Percentiles rank a stretch among this genome's conserved stretches.
phyloP scores from a whole-genome alignment of 805 yeast genomes.

The Lachancea dasiensis region DNA sequence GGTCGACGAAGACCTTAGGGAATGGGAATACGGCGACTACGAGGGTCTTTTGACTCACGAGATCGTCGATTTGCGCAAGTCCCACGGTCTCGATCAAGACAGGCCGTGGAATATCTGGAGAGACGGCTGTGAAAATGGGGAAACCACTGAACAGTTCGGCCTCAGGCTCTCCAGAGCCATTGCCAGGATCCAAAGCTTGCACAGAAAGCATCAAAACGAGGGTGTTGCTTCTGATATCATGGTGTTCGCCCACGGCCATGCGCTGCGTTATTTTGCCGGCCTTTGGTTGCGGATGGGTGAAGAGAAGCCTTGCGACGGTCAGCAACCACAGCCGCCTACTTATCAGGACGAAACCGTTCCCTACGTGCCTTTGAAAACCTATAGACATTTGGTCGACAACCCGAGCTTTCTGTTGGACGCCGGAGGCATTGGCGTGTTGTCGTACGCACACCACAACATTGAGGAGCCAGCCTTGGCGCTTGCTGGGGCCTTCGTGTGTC shows the following conservation, averaged over 20 bases:
- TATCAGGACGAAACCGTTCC: constrained; percentile 32
- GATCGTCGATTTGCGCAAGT: constrained; percentile 53
- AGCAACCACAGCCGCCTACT: constrained; percentile 19
- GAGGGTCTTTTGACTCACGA: constrained; percentile 75
- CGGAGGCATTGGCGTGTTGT: constrained; percentile 89
- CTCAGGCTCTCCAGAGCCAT: constrained; percentile 68
- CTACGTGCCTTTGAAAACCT: constrained; percentile 30
- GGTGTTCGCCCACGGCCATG: constrained; percentile 91
- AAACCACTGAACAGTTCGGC: constrained; percentile 58
- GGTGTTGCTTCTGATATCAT: constrained; percentile 62
- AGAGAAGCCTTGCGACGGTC: constrained; percentile 24
- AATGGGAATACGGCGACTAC: constrained; percentile 96
- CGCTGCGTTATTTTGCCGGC: constrained; percentile 81
- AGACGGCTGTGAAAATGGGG: constrained; percentile 93
- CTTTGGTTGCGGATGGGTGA: constrained; percentile 60
- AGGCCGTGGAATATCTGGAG: constrained; percentile 76
- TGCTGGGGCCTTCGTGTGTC: constrained; percentile 78
- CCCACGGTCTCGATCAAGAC: constrained; percentile 49
- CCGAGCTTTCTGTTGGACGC: constrained; percentile 87
- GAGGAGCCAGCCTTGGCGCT: constrained; percentile 82
- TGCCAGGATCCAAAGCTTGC: constrained; percentile 54
- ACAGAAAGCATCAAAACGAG: constrained; percentile 44
- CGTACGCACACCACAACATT: constrained; percentile 79
- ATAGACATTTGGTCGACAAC: constrained; percentile 40
- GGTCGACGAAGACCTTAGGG: constrained; percentile 68